These are phyloP conservation scores for Candida tetrigidarum DNA, from an alignment of 1,139 yeast species.

Conservation along the genomic window DNA sequence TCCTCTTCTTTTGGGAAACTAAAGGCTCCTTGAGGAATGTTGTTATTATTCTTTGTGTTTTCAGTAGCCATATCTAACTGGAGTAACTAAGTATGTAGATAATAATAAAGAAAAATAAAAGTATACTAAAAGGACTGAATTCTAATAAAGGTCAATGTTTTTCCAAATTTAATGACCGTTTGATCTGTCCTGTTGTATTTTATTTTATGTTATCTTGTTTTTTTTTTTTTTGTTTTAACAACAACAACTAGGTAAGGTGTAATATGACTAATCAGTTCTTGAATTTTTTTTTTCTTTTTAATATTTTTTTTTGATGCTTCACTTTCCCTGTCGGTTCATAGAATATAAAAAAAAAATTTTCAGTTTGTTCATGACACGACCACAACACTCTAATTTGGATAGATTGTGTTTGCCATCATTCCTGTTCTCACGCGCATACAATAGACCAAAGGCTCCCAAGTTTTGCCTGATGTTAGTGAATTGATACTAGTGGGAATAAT, in stretches of 20 bases:
- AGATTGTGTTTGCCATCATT: not conserved
- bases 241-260: too few species aligned
- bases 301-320: not conserved
- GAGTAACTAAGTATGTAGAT: too few species aligned
- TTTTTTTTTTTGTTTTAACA: too few species aligned
- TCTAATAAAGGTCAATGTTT: too few species aligned
- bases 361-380: conserved; percentile 2
- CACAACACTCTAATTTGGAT: not conserved
- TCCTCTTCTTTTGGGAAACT: conserved; percentile 91
- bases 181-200: not conserved
- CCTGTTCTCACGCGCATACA: not conserved
- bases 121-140: conserved; percentile 4
- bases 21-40: conserved; percentile 32
- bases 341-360: not conserved
- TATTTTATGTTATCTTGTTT: not conserved
- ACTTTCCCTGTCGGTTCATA: not conserved
- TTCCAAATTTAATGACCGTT: too few species aligned
- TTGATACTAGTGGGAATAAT: too few species aligned
- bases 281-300: not conserved
- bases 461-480: too few species aligned
- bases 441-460: too few species aligned
- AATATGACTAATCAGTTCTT: conserved; percentile 1
- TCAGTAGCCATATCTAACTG: conserved; percentile 33
- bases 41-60: conserved; percentile 7
- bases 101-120: not conserved